Percentiles rank a stretch among this genome's conserved stretches.
Conservation (phyloP, 345 rosid species). For the Schrenkiella parvula region DNA sequence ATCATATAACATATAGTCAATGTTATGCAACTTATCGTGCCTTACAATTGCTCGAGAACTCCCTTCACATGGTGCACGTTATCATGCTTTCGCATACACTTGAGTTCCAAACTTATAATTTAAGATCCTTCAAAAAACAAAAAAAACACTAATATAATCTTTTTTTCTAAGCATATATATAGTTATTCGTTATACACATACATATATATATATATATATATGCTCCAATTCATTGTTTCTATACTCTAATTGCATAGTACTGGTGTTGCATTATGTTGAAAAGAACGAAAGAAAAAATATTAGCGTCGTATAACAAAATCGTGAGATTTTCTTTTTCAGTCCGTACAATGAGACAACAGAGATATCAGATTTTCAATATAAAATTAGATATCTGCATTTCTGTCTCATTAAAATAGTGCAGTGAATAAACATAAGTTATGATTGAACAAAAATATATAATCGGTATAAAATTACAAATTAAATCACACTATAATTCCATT, state of each 20-base stretch:
- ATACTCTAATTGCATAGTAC: background rate
- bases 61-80: slow-evolving; percentile 30
- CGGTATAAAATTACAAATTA: background rate
- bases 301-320: background rate
- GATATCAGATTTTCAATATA: background rate
- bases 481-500: background rate
- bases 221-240: background rate
- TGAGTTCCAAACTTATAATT: background rate
- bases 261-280: too few species aligned
- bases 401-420: background rate
- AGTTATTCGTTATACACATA: background rate
- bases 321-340: background rate
- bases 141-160: background rate
- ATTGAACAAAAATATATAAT: background rate
- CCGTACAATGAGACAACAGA: background rate
- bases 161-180: background rate
- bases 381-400: background rate
- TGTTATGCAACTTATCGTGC: slow-evolving; percentile 7
- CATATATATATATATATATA: too few species aligned
- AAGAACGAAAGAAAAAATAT: too few species aligned
- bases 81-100: slow-evolving; percentile 5
- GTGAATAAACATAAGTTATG: background rate
- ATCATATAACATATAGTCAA: background rate
- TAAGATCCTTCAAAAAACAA: background rate
- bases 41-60: slow-evolving; percentile 6